A percentile compares a stretch with the other conserved stretches of the same genome.
Conservation (phyloP, 495 filamentous ascomycete species). For the Cudoniella acicularis region DNA sequence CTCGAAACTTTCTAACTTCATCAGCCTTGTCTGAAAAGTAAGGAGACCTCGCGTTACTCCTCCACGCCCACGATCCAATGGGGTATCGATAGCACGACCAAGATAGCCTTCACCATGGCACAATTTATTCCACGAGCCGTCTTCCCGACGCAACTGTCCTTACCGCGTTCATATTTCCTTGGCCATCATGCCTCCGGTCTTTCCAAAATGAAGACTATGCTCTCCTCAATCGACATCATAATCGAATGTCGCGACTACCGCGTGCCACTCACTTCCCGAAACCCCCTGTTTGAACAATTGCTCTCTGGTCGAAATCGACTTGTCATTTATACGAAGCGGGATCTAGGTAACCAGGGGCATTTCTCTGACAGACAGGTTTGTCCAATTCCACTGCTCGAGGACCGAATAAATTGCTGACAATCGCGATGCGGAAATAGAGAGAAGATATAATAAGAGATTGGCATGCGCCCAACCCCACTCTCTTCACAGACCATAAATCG, state of each 20-base stretch:
- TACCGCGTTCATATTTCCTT: conserved; percentile 92
- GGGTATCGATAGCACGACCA: not conserved
- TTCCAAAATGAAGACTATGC: conserved; percentile 75
- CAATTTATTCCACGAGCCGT: conserved; percentile 67
- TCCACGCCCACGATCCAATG: not conserved
- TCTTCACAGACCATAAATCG: conserved; percentile 47
- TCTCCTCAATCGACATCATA: conserved; percentile 79
- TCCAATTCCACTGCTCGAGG: conserved; percentile 23
- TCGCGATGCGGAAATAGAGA: conserved; percentile 27
- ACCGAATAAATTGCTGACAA: conserved; percentile 19
- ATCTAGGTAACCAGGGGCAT: conserved; percentile 51
- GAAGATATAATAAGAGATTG: conserved; percentile 53
- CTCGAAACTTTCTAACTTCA: conserved; percentile 7
- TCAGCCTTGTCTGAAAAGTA: conserved; percentile 1
- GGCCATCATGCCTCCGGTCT: conserved; percentile 89
- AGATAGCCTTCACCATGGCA: conserved; percentile 13
- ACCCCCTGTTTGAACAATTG: conserved; percentile 82
- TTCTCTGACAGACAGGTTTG: conserved; percentile 24
- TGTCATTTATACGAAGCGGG: conserved; percentile 87
- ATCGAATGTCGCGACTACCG: conserved; percentile 95
- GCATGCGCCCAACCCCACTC: conserved; percentile 53
- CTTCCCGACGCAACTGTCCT: conserved; percentile 62
- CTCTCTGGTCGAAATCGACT: conserved; percentile 65
- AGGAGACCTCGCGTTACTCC: too few relatives aligned
- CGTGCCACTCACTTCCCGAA: conserved; percentile 80